Base-by-base conservation (phyloP, 768 basidiomycete species). In the Podaxis sp. region DNA sequence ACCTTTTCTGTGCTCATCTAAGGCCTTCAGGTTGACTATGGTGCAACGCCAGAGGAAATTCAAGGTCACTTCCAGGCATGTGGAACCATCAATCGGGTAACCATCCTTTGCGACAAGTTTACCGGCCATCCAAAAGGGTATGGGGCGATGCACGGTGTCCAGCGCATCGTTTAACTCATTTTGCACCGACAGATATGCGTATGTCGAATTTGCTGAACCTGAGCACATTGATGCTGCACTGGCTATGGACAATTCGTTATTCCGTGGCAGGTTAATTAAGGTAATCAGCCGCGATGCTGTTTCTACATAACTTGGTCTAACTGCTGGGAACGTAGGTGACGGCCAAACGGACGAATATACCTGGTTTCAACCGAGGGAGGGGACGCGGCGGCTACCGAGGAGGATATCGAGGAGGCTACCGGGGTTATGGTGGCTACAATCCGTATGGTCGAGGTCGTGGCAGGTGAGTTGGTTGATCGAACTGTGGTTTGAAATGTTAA, bases 71-170 rank as follows among this genome's bases (percentile, higher is more conserved):
- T 99, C 79, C 92, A 95, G 73, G 89, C 96, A 15, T 99, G 96
- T 72, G 97, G 97, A 5, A 94, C 92, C 15, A 99, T 99, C 76
- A 99, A 99, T 78, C 87, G 97, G 69, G 95, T 99, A 48, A 99
- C 97, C 0, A 99, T 99, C 71, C 87, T 99, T 30, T 99, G 96
- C 76, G 97, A 99, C 84, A 99, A 99, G 79, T 99, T 96, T 76
- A 99, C 96, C 24, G 97, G 97, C 53, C 96, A 98, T 78, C 96
- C 97, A 52, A 98, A 98, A 86, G 97, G 97, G 95, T 95, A 66
- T 56, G 72, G 67, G 2, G 7, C 33, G 13, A 0, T 24, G 26
- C n/a, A 59, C 55, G 51, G 46, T 49, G 62, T 12, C 17, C 53
- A 59, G 54, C 53, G 8, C 38, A 28, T 15, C 6, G 8, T 26